Percentiles rank a stretch among this genome's conserved stretches.
phyloP scores from a whole-genome alignment of 495 filamentous ascomycete genomes.

The Xylaria castorea region DNA sequence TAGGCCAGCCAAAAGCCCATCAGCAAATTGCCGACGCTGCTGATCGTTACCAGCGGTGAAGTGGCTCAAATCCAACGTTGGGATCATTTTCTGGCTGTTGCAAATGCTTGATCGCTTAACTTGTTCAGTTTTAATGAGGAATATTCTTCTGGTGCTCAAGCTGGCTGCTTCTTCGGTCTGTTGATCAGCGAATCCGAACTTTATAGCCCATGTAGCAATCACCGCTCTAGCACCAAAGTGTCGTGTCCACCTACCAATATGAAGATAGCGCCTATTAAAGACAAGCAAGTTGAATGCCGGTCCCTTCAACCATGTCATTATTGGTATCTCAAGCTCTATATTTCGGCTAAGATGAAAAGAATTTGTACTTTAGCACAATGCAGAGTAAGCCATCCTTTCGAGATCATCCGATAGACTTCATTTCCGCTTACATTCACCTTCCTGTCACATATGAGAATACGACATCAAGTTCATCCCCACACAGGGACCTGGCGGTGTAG shows the following conservation, averaged over 20 bases:
- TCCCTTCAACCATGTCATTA: not conserved
- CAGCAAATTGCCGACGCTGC: slow-evolving; percentile 26
- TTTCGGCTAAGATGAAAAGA: not conserved
- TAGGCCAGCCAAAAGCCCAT: slow-evolving; percentile 30
- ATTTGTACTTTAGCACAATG: not conserved
- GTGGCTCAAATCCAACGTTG: slow-evolving; percentile 23
- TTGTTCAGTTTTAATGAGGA: not conserved
- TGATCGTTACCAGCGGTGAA: slow-evolving; percentile 19
- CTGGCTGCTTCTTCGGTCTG: not conserved
- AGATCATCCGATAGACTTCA: not conserved
- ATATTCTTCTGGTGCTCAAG: not conserved
- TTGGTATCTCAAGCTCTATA: not conserved
- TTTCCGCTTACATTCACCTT: slow-evolving; percentile 3
- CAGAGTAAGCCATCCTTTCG: not conserved
- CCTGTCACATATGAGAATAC: not conserved
- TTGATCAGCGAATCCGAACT: not conserved
- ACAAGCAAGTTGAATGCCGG: not conserved
- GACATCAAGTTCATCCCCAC: not conserved
- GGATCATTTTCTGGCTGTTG: slow-evolving; percentile 5
- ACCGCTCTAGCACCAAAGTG: not conserved
- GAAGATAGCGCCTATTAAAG: not conserved
- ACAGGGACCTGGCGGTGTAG: not conserved
- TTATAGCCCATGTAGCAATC: not conserved
- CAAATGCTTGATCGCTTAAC: not conserved
- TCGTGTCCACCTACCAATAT: not conserved